Conservation (phyloP, 805 yeast genomes). For the Crinitomyces ghanaensis region DNA sequence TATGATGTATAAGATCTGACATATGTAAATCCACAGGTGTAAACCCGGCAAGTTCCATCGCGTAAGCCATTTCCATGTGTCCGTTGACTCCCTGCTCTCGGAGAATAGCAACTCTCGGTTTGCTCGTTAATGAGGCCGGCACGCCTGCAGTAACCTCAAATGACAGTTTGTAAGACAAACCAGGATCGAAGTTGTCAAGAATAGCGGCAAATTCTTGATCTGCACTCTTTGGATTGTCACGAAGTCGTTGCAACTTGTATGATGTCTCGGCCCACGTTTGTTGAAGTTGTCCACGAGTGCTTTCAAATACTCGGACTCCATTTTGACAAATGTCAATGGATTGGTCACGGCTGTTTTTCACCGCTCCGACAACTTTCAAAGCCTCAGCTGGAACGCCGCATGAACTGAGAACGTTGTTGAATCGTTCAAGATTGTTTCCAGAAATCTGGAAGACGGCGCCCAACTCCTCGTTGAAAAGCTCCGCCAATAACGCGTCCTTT, state of each 20-base stretch:
- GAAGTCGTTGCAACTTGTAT: constrained; percentile 74
- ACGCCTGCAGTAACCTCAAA: constrained; percentile 39
- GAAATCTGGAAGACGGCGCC: constrained; percentile 92
- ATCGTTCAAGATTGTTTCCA: constrained; percentile 43
- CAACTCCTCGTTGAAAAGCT: constrained; percentile 80
- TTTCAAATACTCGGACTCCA: constrained; percentile 35
- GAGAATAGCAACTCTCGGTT: constrained; percentile 87
- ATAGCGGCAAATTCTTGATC: constrained; percentile 73
- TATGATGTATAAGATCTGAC: constrained; percentile 78
- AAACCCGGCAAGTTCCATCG: constrained; percentile 91
- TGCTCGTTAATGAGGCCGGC: constrained; percentile 21
- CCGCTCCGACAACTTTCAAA: constrained; percentile 55
- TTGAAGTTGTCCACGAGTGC: constrained; percentile 62
- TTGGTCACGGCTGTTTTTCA: constrained; percentile 39
- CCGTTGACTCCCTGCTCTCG: constrained; percentile 99
- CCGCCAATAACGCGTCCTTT: constrained; percentile 23
- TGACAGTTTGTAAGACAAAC: constrained; percentile 70
- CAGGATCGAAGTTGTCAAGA: constrained; percentile 77
- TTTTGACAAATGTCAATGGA: constrained; percentile 37
- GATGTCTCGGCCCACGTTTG: constrained; percentile 82
- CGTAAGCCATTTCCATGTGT: constrained; percentile 97
- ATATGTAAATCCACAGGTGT: constrained; percentile 91
- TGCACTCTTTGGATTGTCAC: constrained; percentile 90
- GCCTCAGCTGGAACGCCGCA: constrained; percentile 46
- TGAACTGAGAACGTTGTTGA: constrained; percentile 42